Percentiles rank a stretch among this genome's conserved stretches.
phyloP scores from a whole-genome alignment of 176 grass and related monocot genomes.

The Ananas comosus region DNA sequence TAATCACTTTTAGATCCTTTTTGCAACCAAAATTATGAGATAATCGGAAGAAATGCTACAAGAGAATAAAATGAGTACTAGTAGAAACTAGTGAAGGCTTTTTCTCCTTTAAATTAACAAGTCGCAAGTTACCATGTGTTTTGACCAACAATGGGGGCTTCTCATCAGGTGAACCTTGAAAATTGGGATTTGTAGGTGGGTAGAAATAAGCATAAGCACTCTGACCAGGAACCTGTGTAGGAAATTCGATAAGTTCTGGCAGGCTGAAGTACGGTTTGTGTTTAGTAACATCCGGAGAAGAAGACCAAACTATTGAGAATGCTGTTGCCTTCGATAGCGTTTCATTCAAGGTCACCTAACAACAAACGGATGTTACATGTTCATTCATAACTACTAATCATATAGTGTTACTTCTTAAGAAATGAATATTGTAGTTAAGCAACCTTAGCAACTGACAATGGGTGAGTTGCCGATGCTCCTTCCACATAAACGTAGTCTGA shows the following conservation, averaged over 20 bases:
- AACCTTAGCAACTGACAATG: conserved; percentile 77
- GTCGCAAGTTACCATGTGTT: conserved; percentile 63
- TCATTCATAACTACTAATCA: conserved; percentile 5
- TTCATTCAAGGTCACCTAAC: conserved; percentile 62
- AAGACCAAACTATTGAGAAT: conserved; percentile 86
- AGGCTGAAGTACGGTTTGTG: conserved; percentile 57
- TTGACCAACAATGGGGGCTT: conserved; percentile 82
- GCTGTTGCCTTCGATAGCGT: conserved; percentile 35
- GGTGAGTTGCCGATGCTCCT: conserved; percentile 66
- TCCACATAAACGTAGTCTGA: conserved; percentile 65
- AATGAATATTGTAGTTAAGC: too few relatives aligned
- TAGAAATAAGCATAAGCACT: conserved; percentile 97
- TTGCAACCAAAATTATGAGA: too few relatives aligned
- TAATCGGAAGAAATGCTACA: neutral
- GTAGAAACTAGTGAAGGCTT: neutral
- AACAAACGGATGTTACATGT: conserved; percentile 2
- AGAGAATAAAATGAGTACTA: conserved; percentile 8
- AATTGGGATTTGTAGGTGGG: conserved; percentile 56
- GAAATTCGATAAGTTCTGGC: conserved; percentile 78
- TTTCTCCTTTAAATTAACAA: conserved; percentile 6
- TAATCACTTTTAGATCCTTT: too few relatives aligned
- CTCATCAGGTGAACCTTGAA: conserved; percentile 61
- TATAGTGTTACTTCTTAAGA: neutral
- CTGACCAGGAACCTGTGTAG: conserved; percentile 49
- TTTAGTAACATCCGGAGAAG: conserved; percentile 41